phyloP scores from a whole-genome alignment of 345 rosid species.

The Rhodamnia rubescens region DNA sequence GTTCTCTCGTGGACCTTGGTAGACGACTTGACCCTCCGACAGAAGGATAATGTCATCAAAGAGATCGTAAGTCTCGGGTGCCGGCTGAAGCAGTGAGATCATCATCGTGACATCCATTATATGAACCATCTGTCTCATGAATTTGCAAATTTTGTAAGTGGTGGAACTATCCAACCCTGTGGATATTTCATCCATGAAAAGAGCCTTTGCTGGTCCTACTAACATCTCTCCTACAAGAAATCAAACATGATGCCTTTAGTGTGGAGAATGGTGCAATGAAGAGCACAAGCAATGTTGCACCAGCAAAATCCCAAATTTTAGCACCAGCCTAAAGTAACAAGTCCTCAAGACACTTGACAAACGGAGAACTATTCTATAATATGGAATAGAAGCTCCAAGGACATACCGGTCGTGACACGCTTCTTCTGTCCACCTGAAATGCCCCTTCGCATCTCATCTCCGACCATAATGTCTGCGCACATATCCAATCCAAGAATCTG shows the following conservation, averaged over 20 bases:
- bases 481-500: slow-evolving; percentile 71
- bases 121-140: slow-evolving; percentile 59
- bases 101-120: slow-evolving; percentile 48
- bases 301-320: no score
- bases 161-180: slow-evolving; percentile 11
- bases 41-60: slow-evolving; percentile 69
- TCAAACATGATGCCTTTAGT: background rate
- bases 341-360: background rate
- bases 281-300: no score
- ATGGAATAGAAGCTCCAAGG: background rate
- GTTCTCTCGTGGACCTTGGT: slow-evolving; percentile 58
- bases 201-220: slow-evolving; percentile 3
- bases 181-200: slow-evolving; percentile 9
- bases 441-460: slow-evolving; percentile 74
- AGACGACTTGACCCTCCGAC: slow-evolving; percentile 56
- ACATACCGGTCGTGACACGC: slow-evolving; percentile 72
- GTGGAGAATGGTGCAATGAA: no score
- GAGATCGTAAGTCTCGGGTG: slow-evolving; percentile 69
- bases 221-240: slow-evolving; percentile 3
- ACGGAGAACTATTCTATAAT: background rate
- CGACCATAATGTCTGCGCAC: slow-evolving; percentile 68
- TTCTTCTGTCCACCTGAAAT: slow-evolving; percentile 79
- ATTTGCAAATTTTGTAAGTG: slow-evolving; percentile 55
- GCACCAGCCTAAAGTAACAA: background rate
- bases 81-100: slow-evolving; percentile 76